A percentile compares a stretch with the other conserved stretches of the same genome.
These are phyloP conservation scores for Plasmodiophora brassicae DNA, from an alignment of 208 protist genomes.

Conservation along the genomic window DNA sequence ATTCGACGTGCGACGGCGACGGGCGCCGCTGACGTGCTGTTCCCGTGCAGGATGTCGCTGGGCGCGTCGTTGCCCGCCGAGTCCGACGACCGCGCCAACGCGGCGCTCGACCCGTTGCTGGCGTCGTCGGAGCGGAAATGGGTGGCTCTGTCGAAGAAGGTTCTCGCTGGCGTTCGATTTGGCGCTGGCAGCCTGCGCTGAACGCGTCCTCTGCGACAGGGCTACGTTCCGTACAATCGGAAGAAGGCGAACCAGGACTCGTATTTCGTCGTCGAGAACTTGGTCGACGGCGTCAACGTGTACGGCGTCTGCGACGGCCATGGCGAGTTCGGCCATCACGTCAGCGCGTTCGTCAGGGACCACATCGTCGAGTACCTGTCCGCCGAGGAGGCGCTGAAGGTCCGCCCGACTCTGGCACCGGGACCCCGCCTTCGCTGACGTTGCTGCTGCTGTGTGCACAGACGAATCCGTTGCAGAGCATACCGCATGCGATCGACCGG, in stretches of 20 bases:
- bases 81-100: not conserved
- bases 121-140: not conserved
- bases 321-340: constrained; percentile 47
- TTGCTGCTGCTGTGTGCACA: no score
- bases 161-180: no score
- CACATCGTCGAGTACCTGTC: constrained; percentile 8
- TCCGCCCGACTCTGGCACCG: no score
- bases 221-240: constrained; percentile 39
- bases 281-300: constrained; percentile 20
- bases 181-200: no score
- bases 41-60: not conserved
- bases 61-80: not conserved
- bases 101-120: not conserved
- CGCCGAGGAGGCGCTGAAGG: not conserved
- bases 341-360: constrained; percentile 44
- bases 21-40: not conserved
- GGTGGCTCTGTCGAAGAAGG: constrained; percentile 23
- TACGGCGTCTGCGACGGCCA: constrained; percentile 48
- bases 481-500: not conserved
- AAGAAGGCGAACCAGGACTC: constrained; percentile 51
- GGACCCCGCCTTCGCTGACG: no score
- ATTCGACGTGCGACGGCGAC: no score
- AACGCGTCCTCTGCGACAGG: no score
- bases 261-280: constrained; percentile 34
- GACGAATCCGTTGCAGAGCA: constrained; percentile 1